Percentiles rank a stretch among this genome's conserved stretches.
These are phyloP conservation scores for Solanum megistacrolobum DNA, from an alignment of 257 asterid genomes.

Conservation along the genomic window DNA sequence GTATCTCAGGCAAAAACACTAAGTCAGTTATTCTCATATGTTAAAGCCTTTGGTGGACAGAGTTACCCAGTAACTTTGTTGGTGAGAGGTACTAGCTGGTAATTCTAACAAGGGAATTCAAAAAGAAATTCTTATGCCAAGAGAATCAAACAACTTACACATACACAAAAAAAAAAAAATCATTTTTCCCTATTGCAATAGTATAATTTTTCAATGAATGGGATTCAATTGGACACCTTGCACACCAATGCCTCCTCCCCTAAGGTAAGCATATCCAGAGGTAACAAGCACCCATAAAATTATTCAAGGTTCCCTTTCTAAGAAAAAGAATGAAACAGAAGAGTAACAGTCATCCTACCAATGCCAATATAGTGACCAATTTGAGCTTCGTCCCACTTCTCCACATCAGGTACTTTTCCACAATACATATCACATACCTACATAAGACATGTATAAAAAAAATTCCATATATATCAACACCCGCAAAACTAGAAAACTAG, in stretches of 20 bases:
- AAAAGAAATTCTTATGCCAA: background rate
- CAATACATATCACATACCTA: constrained; percentile 88
- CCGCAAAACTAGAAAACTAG: background rate
- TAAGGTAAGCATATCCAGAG: background rate
- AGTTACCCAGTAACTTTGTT: background rate
- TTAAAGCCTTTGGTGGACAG: background rate
- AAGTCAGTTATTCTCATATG: background rate
- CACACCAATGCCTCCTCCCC: background rate
- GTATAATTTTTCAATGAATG: background rate
- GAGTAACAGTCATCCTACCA: constrained; percentile 26
- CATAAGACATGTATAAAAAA: background rate
- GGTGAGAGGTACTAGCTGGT: background rate
- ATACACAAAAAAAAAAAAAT: background rate
- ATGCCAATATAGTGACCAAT: constrained; percentile 95
- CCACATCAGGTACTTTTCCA: constrained; percentile 74
- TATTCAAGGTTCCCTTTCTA: background rate
- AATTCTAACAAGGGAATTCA: background rate
- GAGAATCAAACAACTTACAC: background rate
- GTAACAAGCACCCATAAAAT: background rate
- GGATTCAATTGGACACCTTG: background rate
- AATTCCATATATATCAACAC: background rate
- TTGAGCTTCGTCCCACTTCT: constrained; percentile 88
- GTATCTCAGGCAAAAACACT: background rate
- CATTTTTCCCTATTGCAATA: background rate
- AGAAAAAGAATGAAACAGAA: background rate